Conservation (phyloP, 2,329 filamentous ascomycete genomes). For the Coniochaeta pulveracea region DNA sequence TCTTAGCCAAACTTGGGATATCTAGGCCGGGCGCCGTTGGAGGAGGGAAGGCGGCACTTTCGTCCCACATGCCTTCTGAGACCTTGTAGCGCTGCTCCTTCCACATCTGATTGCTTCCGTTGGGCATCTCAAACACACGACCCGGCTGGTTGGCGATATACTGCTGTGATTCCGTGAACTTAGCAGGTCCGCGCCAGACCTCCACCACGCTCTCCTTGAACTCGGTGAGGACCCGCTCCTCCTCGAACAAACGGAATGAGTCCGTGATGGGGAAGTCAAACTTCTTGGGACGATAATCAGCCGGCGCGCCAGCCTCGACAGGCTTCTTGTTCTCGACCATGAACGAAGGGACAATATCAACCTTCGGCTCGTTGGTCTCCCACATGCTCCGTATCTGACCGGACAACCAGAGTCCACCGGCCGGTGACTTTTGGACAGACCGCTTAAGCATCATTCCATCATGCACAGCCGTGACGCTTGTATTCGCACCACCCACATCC, state of each 20-base stretch:
- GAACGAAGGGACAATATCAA: slow-evolving; percentile 74
- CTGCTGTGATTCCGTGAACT: slow-evolving; percentile 54
- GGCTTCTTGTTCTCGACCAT: slow-evolving; percentile 78
- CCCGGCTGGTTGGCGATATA: slow-evolving; percentile 61
- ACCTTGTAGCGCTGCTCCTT: slow-evolving; percentile 77
- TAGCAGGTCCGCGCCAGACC: slow-evolving; percentile 74
- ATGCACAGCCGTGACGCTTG: slow-evolving; percentile 81
- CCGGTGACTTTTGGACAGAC: slow-evolving; percentile 72
- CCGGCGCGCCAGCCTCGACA: slow-evolving; percentile 74
- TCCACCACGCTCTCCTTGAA: slow-evolving; percentile 98
- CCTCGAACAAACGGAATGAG: slow-evolving; percentile 73
- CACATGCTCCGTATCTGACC: slow-evolving; percentile 78
- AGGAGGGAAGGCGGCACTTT: slow-evolving; percentile 53
- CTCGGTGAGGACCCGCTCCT: slow-evolving; percentile 86
- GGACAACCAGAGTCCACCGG: slow-evolving; percentile 84
- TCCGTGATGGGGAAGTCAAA: slow-evolving; percentile 51
- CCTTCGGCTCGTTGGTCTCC: slow-evolving; percentile 53
- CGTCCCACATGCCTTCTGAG: slow-evolving; percentile 85
- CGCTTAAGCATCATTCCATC: slow-evolving; percentile 92
- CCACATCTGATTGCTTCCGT: slow-evolving; percentile 94
- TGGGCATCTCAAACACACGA: slow-evolving; percentile 91
- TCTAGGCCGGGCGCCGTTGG: slow-evolving; percentile 29
- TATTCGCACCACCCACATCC: slow-evolving; percentile 80
- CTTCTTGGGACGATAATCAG: slow-evolving; percentile 63
- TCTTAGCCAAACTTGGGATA: slow-evolving; percentile 42